Conservation (phyloP, 2,329 filamentous ascomycete genomes). For the Chaetomiaceae sp. region DNA sequence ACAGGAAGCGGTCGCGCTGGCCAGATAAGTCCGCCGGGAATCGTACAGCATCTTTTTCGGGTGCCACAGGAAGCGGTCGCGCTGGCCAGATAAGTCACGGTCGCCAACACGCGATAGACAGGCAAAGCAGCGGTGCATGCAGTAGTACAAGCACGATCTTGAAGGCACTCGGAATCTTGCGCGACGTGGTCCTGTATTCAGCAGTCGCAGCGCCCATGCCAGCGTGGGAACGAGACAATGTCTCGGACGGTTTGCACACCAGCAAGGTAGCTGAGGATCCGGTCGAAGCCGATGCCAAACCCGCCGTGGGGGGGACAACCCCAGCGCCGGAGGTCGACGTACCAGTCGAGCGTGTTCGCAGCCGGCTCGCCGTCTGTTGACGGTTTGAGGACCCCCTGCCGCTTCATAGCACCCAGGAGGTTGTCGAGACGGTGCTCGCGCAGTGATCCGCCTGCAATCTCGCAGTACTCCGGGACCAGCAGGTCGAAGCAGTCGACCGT, state of each 20-base stretch:
- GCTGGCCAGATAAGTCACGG: too few species aligned
- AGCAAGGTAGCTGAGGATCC: slow-evolving; percentile 74
- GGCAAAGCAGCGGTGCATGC: too few species aligned
- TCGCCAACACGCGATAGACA: too few species aligned
- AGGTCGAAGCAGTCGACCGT: slow-evolving; percentile 91
- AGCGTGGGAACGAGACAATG: slow-evolving; percentile 79
- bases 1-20: too few species aligned
- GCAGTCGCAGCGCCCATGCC: slow-evolving; percentile 57
- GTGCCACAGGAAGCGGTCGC: too few species aligned
- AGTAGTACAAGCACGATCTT: too few species aligned
- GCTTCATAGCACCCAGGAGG: slow-evolving; percentile 64
- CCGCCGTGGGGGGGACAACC: slow-evolving; percentile 89
- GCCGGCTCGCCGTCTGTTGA: slow-evolving; percentile 15
- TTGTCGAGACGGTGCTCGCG: slow-evolving; percentile 71
- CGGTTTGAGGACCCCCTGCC: slow-evolving; percentile 54
- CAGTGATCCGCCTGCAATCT: slow-evolving; percentile 83
- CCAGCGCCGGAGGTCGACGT: slow-evolving; percentile 79
- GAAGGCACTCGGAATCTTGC: slow-evolving; percentile 11
- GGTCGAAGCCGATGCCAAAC: slow-evolving; percentile 85
- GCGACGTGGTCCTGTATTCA: slow-evolving; percentile 27
- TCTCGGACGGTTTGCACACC: slow-evolving; percentile 80
- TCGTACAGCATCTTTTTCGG: too few species aligned
- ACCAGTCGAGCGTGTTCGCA: slow-evolving; percentile 63
- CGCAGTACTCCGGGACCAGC: slow-evolving; percentile 76
- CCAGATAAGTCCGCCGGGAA: too few species aligned